Base-by-base conservation (phyloP, 2,329 filamentous ascomycete species). In the Fusarium subglutinans region DNA sequence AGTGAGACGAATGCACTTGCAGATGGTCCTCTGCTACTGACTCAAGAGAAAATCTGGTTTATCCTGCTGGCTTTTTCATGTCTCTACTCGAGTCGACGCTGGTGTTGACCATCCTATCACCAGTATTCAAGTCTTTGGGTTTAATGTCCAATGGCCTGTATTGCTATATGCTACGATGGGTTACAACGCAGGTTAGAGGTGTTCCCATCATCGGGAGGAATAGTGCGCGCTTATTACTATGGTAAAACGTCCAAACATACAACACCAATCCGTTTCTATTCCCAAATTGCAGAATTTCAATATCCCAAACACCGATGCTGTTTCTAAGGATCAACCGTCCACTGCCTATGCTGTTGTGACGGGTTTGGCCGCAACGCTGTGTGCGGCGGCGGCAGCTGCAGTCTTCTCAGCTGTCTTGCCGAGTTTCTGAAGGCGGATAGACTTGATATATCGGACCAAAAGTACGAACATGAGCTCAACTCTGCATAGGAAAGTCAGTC, bases 381-480 rank as follows among this genome's bases (percentile, higher is more conserved):
- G 91, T 45, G 76, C 70, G n/a, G 70, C 63, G 37, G 76, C 74
- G 11, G 75, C 77, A 38, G 88, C 85, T 9, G 91, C 89, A 15
- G 92, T 90, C 58, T 90, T 78, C 57, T 90, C 87, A 18, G 91
- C 90, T 22, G 91, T 86, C 65, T 91, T 93, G 74, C 90, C 88
- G 48, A 97, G 85, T 80, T 93, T 92, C 75, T 92, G 87, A 50
- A 91, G 88, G 77, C 90, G 90, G 65, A 97, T 78, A 75, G 91
- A 90, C 75, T 91, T 90, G 60, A 98, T 80, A 78, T 96, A 97
- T 77, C 94, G 90, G 83, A 98, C 91, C 57, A 99, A 88, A 35
- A 98, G 85, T 72, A 98, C 87, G 81, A 98, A 98, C 50, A 95
- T 82, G 22, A 98, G 85, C 82, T 98, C 96, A 83, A 98, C 94